Percentiles rank a stretch among this genome's conserved stretches.
Evolutionary conservation across 805 yeast genomes (phyloP).

Genomic region (Pichia manshurica): DNA sequence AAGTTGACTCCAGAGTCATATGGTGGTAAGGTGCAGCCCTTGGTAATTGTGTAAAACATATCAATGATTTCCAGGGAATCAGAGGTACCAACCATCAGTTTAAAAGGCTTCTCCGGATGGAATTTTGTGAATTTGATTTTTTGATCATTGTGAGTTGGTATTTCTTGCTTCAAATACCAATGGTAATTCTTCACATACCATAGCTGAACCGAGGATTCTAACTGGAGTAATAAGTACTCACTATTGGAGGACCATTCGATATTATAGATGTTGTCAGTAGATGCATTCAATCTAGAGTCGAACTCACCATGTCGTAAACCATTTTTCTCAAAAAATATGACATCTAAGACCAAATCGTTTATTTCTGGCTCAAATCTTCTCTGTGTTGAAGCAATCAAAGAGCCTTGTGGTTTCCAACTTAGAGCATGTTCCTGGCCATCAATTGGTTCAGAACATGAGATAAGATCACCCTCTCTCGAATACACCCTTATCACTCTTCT

Average conservation of each 20-base stretch:
- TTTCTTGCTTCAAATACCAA: constrained; percentile 89
- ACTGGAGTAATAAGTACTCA: constrained; percentile 68
- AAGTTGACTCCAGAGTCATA: constrained; percentile 71
- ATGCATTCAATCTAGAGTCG: constrained; percentile 53
- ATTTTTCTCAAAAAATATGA: constrained; percentile 86
- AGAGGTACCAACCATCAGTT: constrained; percentile 59
- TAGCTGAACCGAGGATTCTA: constrained; percentile 60
- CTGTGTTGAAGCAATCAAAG: constrained; percentile 77
- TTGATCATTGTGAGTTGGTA: constrained; percentile 33
- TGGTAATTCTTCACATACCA: constrained; percentile 93
- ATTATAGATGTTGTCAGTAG: constrained; percentile 38
- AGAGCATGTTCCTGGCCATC: constrained; percentile 69
- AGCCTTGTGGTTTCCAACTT: constrained; percentile 90
- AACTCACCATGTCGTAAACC: constrained; percentile 91
- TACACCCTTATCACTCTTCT: constrained; percentile 83
- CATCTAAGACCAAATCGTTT: constrained; percentile 40
- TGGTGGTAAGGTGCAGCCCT: constrained; percentile 67
- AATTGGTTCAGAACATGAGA: constrained; percentile 84
- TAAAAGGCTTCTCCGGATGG: constrained; percentile 86
- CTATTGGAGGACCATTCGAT: constrained; percentile 79
- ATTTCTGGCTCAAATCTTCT: constrained; percentile 46
- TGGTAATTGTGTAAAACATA: constrained; percentile 53
- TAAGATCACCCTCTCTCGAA: constrained; percentile 70
- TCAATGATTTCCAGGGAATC: constrained; percentile 55
- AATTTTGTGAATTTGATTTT: constrained; percentile 50